phyloP scores from a whole-genome alignment of 441 rosid genomes.

The Populus hybrid region DNA sequence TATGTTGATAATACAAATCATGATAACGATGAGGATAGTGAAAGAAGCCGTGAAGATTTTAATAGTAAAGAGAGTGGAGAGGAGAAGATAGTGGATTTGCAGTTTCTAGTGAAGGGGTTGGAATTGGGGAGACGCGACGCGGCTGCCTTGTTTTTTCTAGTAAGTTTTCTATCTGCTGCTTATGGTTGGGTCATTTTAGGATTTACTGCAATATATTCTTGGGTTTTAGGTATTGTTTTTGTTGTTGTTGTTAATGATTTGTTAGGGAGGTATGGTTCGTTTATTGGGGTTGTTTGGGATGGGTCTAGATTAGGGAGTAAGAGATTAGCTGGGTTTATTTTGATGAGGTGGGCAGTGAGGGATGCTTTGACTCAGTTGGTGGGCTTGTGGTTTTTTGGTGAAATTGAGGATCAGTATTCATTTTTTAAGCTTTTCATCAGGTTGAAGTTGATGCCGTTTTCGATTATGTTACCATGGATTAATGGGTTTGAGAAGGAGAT shows the following conservation, averaged over 20 bases:
- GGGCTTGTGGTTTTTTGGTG: slow-evolving; percentile 88
- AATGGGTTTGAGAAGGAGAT: slow-evolving; percentile 82
- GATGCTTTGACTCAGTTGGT: slow-evolving; percentile 88
- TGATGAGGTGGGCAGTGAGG: slow-evolving; percentile 91
- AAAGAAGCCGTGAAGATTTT: slow-evolving; percentile 20
- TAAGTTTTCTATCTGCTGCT: slow-evolving; percentile 79
- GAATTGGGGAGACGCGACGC: slow-evolving; percentile 77
- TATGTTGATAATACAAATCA: slow-evolving; percentile 6
- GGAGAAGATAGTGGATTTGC: slow-evolving; percentile 53
- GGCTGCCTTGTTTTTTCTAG: slow-evolving; percentile 59
- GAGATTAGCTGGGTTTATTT: slow-evolving; percentile 79
- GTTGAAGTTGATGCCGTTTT: slow-evolving; percentile 90
- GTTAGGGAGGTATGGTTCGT: slow-evolving; percentile 55
- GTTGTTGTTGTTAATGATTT: slow-evolving; percentile 67
- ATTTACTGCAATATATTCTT: slow-evolving; percentile 75
- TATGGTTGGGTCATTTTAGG: slow-evolving; percentile 95
- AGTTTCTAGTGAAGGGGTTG: slow-evolving; percentile 59
- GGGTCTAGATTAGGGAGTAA: slow-evolving; percentile 82
- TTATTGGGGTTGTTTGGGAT: slow-evolving; percentile 54
- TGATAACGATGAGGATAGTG: slow-evolving; percentile 16
- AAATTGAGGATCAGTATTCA: slow-evolving; percentile 78
- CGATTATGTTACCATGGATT: slow-evolving; percentile 78
- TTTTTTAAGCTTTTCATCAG: slow-evolving; percentile 83
- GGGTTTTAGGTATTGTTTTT: slow-evolving; percentile 68
- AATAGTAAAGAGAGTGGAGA: slow-evolving; percentile 14